Evolutionary conservation across 2,329 filamentous ascomycete genomes (phyloP), one percentile per base, ranked within the genome.

Genomic region (Phialophora verrucosa): DNA sequence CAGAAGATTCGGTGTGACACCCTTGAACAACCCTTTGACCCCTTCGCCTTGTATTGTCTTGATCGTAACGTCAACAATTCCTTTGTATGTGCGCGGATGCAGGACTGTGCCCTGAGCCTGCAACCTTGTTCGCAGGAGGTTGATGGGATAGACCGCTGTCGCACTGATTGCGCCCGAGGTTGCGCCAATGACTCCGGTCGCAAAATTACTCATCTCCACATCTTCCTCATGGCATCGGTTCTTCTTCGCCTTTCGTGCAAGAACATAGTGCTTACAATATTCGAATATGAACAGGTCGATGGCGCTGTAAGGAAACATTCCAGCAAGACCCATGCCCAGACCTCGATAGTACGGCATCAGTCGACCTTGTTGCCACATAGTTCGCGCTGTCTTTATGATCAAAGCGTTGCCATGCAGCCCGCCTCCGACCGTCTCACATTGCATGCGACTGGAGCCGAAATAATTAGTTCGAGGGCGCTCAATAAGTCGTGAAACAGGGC

Each of bases 251-350:
- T 92, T 91, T 70, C 89, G 89, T 3, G 80, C 80, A 38, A 90
- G 86, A 70, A 96, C 88, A 7, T 84, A 84, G 56, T 86, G 87
- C 80, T 99, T 99, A 68, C 97, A 85, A 67, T 95, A 88, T 79
- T 99, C 95, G 75, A 98, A 99, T 0, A 92, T 97, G 70, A 92
- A 92, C 74, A 99, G 90, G 76, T 99, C 95, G 75, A 99, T 96
- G 58, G 95, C 95, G 50, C 93, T 94, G 78, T 98, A 99, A 0
- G 95, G 95, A 74, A 99, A 99, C 88, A 98, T 97, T 76, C 95
- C 95, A 59, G 97, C 81, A 3, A 99, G 84, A 17, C 95, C 95
- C 87, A 98, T 95, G 0, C 93, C 93, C 38, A 99, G 85, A 49
- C 95, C 95, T 62, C 94, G 92, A 78, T 98, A 99, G 69, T 93